phyloP scores from a whole-genome alignment of 768 basidiomycete genomes.

The Phylloporus sp. region DNA sequence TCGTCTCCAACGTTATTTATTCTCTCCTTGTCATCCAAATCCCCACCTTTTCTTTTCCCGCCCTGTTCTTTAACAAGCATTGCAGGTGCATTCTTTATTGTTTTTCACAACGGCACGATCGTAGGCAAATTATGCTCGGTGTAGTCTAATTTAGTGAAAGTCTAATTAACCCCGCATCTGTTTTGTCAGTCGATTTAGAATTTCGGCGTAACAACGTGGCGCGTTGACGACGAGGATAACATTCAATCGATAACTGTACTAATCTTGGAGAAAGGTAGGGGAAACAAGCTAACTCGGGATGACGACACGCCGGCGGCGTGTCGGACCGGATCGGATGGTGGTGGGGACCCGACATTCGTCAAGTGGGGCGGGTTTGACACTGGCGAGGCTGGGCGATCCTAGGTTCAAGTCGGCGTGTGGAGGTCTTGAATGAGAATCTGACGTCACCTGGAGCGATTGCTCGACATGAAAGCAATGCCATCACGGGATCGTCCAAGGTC shows the following conservation, averaged over 20 bases:
- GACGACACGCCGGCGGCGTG: no score
- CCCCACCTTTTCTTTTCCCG: background rate
- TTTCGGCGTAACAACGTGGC: background rate
- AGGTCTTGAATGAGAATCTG: no score
- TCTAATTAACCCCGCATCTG: conserved; percentile 11
- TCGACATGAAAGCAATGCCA: no score
- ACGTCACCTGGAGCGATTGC: no score
- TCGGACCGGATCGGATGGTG: no score
- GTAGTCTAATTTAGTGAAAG: conserved; percentile 25
- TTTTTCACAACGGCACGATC: conserved; percentile 4
- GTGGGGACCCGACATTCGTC: no score
- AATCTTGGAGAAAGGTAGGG: no score
- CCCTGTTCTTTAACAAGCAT: background rate
- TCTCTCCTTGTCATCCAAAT: background rate
- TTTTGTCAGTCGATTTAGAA: background rate
- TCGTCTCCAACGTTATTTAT: conserved; percentile 15
- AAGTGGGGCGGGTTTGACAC: no score
- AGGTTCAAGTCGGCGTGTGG: no score
- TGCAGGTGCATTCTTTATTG: conserved; percentile 1
- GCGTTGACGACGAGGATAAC: background rate
- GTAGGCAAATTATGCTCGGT: conserved; percentile 16
- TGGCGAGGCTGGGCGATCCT: no score
- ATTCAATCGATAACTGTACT: no score
- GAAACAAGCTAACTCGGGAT: background rate
- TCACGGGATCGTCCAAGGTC: no score